A percentile compares a stretch with the other conserved stretches of the same genome.
Conservation (phyloP, 805 yeast genomes). For the Schwanniomyces vanrijiae region DNA sequence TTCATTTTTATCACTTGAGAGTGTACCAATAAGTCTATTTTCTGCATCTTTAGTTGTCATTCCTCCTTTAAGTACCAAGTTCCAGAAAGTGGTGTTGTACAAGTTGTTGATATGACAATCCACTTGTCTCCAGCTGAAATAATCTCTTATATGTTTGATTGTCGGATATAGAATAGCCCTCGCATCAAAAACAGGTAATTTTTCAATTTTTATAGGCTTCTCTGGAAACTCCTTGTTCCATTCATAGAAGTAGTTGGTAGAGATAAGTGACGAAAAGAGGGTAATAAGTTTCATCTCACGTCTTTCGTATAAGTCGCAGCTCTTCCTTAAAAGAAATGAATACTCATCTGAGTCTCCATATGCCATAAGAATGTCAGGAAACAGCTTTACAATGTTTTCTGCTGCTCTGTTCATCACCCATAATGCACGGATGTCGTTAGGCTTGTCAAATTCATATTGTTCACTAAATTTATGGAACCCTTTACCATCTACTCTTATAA, state of each 20-base stretch:
- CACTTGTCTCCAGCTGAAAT: slow-evolving; percentile 91
- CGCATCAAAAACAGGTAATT: slow-evolving; percentile 87
- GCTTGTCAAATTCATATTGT: slow-evolving; percentile 75
- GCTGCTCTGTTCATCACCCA: slow-evolving; percentile 84
- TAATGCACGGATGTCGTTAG: slow-evolving; percentile 81
- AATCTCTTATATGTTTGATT: slow-evolving; percentile 62
- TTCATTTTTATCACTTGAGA: slow-evolving; percentile 85
- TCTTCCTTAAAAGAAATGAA: slow-evolving; percentile 68
- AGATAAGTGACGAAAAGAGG: slow-evolving; percentile 78
- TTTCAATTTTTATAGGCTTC: slow-evolving; percentile 43
- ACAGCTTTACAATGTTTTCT: slow-evolving; percentile 53
- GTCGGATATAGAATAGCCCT: slow-evolving; percentile 86
- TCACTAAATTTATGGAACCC: slow-evolving; percentile 87
- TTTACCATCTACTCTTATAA: slow-evolving; percentile 88
- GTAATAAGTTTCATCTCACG: slow-evolving; percentile 79
- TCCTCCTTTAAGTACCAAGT: slow-evolving; percentile 67
- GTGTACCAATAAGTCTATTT: slow-evolving; percentile 68
- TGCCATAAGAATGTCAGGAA: slow-evolving; percentile 76
- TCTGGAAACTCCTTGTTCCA: slow-evolving; percentile 67
- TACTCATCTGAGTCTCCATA: slow-evolving; percentile 97
- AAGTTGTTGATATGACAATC: slow-evolving; percentile 95
- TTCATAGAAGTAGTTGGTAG: slow-evolving; percentile 67
- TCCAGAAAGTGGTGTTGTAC: slow-evolving; percentile 93
- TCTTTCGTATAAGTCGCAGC: slow-evolving; percentile 74
- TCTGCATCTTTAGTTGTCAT: slow-evolving; percentile 82